These are phyloP conservation scores for Chamaenerion angustifolium DNA, from an alignment of 345 rosid species.

Conservation along the genomic window DNA sequence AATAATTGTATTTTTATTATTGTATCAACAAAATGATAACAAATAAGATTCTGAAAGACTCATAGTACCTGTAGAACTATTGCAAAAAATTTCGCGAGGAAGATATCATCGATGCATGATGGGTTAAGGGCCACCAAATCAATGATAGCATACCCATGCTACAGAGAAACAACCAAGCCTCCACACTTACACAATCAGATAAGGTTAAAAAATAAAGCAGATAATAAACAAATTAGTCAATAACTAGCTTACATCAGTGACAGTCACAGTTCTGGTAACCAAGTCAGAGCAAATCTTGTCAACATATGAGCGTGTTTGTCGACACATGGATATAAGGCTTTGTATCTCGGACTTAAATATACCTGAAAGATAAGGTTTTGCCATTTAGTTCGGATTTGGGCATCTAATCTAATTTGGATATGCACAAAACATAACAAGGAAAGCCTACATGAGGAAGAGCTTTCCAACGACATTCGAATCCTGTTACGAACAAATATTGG, in stretches of 20 bases:
- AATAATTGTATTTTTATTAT: too few relatives aligned
- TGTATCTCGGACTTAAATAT: conserved; percentile 49
- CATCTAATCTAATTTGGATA: not conserved
- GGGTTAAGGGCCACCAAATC: conserved; percentile 53
- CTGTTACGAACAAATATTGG: conserved; percentile 66
- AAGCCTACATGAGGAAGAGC: conserved; percentile 47
- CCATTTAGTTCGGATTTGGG: not conserved
- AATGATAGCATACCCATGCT: conserved; percentile 69
- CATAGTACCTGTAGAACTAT: conserved; percentile 51
- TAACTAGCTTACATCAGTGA: conserved; percentile 43
- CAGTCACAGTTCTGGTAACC: conserved; percentile 35
- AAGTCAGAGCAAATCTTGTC: conserved; percentile 43
- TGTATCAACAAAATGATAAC: too few relatives aligned
- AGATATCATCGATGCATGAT: conserved; percentile 36
- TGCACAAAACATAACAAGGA: not conserved
- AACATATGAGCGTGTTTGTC: conserved; percentile 49
- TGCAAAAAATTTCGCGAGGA: conserved; percentile 54
- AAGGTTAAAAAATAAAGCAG: not conserved
- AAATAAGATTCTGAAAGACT: too few relatives aligned
- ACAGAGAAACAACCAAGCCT: conserved; percentile 11
- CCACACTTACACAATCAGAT: conserved; percentile 3
- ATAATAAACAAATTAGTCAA: not conserved
- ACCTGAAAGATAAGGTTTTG: conserved; percentile 23
- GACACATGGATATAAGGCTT: conserved; percentile 53
- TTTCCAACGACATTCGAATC: conserved; percentile 55